phyloP scores from a whole-genome alignment of 108 stramenopile species.

The Skeletonema potamos region DNA sequence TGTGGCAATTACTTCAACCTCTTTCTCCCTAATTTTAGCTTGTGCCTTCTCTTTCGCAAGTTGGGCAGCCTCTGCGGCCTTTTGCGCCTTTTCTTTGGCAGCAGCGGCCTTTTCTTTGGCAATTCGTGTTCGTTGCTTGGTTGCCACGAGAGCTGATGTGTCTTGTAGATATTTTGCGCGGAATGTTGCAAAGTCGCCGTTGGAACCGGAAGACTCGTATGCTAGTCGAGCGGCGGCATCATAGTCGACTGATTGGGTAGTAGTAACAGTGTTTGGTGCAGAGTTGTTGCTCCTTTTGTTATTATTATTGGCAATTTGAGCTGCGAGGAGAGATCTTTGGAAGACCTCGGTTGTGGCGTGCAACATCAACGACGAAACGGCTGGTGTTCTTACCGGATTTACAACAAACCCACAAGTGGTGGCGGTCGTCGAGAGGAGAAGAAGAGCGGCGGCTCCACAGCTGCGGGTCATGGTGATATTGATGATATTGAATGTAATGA shows the following conservation, averaged over 20 bases:
- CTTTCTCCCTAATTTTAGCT: background rate
- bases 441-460: background rate
- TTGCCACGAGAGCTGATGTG: slow-evolving; percentile 6
- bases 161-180: slow-evolving; percentile 34
- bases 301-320: background rate
- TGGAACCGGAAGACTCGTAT: slow-evolving; percentile 29
- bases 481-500: background rate
- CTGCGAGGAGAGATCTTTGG: slow-evolving; percentile 29
- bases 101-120: slow-evolving; percentile 2
- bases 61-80: background rate
- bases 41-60: slow-evolving; percentile 18
- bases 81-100: background rate
- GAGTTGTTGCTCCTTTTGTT: no score
- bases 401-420: background rate
- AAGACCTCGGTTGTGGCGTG: slow-evolving; percentile 18
- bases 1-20: background rate
- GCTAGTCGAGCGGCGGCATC: slow-evolving; percentile 45
- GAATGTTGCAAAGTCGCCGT: slow-evolving; percentile 33
- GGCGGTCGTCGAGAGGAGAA: slow-evolving; percentile 2
- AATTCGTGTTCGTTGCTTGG: no score
- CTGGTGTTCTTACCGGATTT: background rate
- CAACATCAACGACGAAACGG: background rate
- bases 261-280: no score
- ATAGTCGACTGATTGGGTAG: slow-evolving; percentile 24
- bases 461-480: background rate